Percentiles rank a stretch among this genome's conserved stretches.
These are phyloP conservation scores for Fusarium nanum DNA, from an alignment of 2,329 filamentous ascomycete species.

Conservation along the genomic window DNA sequence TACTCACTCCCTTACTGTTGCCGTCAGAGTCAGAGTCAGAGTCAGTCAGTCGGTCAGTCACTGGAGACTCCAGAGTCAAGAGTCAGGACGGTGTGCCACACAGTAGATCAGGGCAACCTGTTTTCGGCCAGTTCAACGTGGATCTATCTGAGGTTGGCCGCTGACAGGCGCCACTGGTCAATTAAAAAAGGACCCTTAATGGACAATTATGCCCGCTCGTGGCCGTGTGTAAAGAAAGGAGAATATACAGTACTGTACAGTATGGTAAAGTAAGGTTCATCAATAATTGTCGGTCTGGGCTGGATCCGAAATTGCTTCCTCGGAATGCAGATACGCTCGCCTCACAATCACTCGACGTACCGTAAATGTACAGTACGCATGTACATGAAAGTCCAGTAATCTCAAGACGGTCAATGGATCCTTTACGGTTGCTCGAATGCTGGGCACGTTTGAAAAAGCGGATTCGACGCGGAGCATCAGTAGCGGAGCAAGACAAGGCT, in stretches of 20 bases:
- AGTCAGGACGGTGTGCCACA: conserved; percentile 37
- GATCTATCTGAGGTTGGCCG: conserved; percentile 28
- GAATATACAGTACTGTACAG: background rate
- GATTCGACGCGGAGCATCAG: conserved; percentile 31
- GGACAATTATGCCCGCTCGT: conserved; percentile 6
- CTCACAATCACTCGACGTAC: conserved; percentile 11
- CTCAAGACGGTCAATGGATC: conserved; percentile 33
- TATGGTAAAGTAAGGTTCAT: background rate
- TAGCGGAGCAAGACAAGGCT: conserved; percentile 28
- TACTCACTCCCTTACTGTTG: background rate
- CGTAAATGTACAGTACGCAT: background rate
- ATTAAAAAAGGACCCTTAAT: conserved; percentile 31
- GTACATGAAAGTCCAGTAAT: conserved; percentile 1
- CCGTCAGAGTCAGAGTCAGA: background rate
- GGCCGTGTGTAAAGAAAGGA: conserved; percentile 26
- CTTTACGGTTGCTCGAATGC: conserved; percentile 27
- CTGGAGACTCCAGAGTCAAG: conserved; percentile 5
- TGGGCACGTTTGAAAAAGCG: conserved; percentile 28
- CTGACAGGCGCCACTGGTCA: conserved; percentile 41
- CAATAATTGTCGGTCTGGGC: conserved; percentile 10
- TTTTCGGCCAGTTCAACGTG: conserved; percentile 37
- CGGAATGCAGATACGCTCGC: conserved; percentile 27
- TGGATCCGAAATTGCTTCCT: conserved; percentile 41
- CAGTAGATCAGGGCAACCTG: conserved; percentile 29
- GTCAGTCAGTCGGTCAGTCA: background rate